Percentiles rank a stretch among this genome's conserved stretches.
Evolutionary conservation across 371 early-diverging fungal genomes (phyloP).

Genomic region (Actinomucor elegans): DNA sequence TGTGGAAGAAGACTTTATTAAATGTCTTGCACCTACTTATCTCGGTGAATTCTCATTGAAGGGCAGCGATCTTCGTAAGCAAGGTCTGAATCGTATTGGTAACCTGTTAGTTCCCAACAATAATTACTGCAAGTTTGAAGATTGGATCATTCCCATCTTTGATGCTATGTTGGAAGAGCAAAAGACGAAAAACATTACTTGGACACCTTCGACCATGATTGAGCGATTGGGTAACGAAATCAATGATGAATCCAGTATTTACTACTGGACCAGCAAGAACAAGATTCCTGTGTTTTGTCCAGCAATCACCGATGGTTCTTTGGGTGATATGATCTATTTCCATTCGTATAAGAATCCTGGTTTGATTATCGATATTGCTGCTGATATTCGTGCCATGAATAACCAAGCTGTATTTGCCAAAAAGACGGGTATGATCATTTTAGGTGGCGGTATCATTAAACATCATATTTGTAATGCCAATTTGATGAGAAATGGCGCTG

Average conservation of each 20-base stretch:
- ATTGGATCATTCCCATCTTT: conserved; percentile 95
- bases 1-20: conserved; percentile 99
- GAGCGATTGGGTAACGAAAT: conserved; percentile 95
- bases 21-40: conserved; percentile 93
- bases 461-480: conserved; percentile 99
- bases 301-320: conserved; percentile 97
- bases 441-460: conserved; percentile 99
- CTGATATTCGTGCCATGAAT: conserved; percentile 96
- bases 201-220: conserved; percentile 97
- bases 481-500: conserved; percentile 99
- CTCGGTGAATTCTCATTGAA: conserved; percentile 83
- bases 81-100: conserved; percentile 98
- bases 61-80: conserved; percentile 84
- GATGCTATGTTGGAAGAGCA: conserved; percentile 94
- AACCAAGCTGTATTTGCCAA: conserved; percentile 91
- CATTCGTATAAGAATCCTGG: conserved; percentile 95
- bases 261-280: conserved; percentile 94
- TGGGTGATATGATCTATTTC: conserved; percentile 99
- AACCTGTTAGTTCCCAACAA: conserved; percentile 99
- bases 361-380: conserved; percentile 93
- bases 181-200: conserved; percentile 64
- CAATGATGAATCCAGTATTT: conserved; percentile 91
- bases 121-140: conserved; percentile 99
- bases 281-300: conserved; percentile 99
- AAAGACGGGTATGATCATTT: conserved; percentile 96